Percentiles rank a stretch among this genome's conserved stretches.
Conservation (phyloP, 345 rosid genomes). For the Brassica nigra region DNA sequence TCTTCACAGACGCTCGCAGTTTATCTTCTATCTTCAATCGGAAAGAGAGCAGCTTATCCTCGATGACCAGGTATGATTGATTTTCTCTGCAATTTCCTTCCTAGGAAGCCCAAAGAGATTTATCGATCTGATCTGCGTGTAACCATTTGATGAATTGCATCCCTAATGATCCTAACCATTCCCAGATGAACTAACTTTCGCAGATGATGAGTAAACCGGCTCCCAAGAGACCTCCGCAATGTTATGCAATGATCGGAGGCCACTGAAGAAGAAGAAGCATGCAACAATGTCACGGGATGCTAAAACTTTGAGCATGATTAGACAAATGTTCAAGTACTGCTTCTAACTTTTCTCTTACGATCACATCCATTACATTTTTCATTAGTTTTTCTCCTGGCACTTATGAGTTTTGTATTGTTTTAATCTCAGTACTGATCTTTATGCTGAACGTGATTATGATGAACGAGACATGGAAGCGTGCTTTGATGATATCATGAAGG, state of each 20-base stretch:
- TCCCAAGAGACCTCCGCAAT: too few species aligned
- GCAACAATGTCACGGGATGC: conserved; percentile 41
- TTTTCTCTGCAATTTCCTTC: not conserved
- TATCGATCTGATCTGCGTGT: too few species aligned
- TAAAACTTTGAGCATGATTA: conserved; percentile 50
- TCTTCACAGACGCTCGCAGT: not conserved
- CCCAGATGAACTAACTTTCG: too few species aligned
- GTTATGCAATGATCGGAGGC: too few species aligned
- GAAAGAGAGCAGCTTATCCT: not conserved
- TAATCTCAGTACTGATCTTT: conserved; percentile 15
- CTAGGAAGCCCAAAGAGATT: not conserved
- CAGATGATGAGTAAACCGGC: too few species aligned
- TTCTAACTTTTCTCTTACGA: not conserved
- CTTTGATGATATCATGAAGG: conserved; percentile 70
- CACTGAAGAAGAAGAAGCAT: conserved; percentile 41
- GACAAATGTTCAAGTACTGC: conserved; percentile 59
- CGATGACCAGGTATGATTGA: not conserved
- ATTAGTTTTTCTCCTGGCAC: not conserved
- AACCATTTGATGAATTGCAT: too few species aligned
- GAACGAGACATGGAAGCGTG: conserved; percentile 81
- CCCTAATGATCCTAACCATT: too few species aligned
- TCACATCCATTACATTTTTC: not conserved
- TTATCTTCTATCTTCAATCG: not conserved
- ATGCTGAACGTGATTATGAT: conserved; percentile 48
- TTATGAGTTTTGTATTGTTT: not conserved